Evolutionary conservation across 345 rosid genomes (phyloP).

Genomic region (Eucalyptus fibrosa): DNA sequence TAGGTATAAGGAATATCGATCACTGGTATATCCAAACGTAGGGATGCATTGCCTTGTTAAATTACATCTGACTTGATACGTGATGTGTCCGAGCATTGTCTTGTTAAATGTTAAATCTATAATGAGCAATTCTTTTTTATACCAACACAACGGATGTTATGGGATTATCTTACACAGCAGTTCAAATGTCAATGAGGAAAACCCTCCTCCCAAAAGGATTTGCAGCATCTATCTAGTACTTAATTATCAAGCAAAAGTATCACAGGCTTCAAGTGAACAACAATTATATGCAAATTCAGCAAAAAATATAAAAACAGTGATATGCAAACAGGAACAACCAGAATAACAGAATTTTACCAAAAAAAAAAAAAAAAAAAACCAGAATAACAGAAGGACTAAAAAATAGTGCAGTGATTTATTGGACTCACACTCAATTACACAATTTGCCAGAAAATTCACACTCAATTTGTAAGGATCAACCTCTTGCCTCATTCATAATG

Average conservation of each 20-base stretch:
- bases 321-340: background rate
- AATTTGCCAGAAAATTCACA: background rate
- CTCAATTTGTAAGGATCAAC: no score
- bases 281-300: background rate
- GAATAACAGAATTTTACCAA: background rate
- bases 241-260: background rate
- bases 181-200: background rate
- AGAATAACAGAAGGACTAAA: background rate
- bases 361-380: background rate
- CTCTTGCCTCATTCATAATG: no score
- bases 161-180: background rate
- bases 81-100: background rate
- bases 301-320: background rate
- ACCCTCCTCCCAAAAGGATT: background rate
- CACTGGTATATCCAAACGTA: background rate
- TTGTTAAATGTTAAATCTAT: background rate
- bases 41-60: background rate
- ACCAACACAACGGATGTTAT: background rate
- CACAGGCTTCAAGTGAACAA: background rate
- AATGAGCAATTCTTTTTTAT: background rate
- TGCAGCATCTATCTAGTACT: background rate
- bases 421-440: background rate
- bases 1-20: constrained; percentile 77
- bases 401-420: background rate
- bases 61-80: background rate